phyloP scores from a whole-genome alignment of 2,329 filamentous ascomycete genomes.

The Phoma herbarum region DNA sequence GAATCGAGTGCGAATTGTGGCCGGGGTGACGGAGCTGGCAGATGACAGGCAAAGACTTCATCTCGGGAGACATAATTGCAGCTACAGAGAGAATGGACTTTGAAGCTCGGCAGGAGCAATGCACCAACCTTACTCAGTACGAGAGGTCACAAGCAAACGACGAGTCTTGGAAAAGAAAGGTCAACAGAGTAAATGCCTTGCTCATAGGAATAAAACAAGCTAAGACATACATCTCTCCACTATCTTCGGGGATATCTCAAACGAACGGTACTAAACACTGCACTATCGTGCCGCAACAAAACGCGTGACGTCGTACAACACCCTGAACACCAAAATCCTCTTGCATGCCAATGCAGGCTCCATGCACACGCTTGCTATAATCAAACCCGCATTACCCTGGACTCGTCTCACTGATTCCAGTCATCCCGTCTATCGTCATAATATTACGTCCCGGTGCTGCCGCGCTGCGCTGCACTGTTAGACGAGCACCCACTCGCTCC shows the following conservation, averaged over 20 bases:
- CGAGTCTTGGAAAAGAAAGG: no score
- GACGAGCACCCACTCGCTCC: slow-evolving; percentile 88
- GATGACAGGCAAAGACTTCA: no score
- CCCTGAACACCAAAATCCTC: slow-evolving; percentile 3
- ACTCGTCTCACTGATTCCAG: not conserved
- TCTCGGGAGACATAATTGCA: no score
- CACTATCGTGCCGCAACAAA: not conserved
- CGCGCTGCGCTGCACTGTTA: slow-evolving; percentile 35
- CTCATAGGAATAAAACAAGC: slow-evolving; percentile 4
- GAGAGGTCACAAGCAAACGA: no score
- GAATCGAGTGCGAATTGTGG: no score
- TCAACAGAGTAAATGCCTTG: not conserved
- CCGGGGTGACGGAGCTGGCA: no score
- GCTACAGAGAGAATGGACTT: no score
- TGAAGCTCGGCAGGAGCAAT: not conserved
- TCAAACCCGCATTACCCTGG: not conserved
- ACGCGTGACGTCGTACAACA: slow-evolving; percentile 1
- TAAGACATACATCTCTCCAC: slow-evolving; percentile 4
- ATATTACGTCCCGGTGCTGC: not conserved
- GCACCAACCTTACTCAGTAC: not conserved
- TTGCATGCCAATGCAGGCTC: slow-evolving; percentile 3
- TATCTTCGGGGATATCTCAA: slow-evolving; percentile 6
- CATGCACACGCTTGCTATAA: not conserved
- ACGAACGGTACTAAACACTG: slow-evolving; percentile 3
- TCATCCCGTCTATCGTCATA: slow-evolving; percentile 1